These are phyloP conservation scores for Delphinella strobiligena DNA, from an alignment of 2,329 filamentous ascomycete species.

Conservation along the genomic window DNA sequence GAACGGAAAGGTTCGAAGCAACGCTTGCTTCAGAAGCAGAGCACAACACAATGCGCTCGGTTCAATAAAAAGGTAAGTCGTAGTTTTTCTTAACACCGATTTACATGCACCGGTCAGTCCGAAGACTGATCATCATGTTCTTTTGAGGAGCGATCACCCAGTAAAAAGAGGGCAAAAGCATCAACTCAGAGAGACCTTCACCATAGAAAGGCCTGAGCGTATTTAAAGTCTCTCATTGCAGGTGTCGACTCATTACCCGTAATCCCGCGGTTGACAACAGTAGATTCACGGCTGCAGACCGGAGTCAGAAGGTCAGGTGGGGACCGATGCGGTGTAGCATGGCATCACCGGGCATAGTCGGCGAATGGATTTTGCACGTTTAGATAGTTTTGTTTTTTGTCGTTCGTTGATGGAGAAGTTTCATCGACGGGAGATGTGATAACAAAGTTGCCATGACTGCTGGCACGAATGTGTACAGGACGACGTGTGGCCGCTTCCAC, in stretches of 20 bases:
- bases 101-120: constrained; percentile 21
- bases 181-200: constrained; percentile 12
- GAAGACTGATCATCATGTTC: constrained; percentile 26
- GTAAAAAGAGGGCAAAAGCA: constrained; percentile 8
- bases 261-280: constrained; percentile 27
- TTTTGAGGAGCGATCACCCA: constrained; percentile 22
- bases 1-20: background rate
- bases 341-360: constrained; percentile 27
- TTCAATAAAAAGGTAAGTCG: constrained; percentile 15
- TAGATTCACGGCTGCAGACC: constrained; percentile 22
- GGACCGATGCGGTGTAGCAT: constrained; percentile 23
- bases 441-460: constrained; percentile 32
- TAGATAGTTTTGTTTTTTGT: constrained; percentile 14
- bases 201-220: constrained; percentile 21
- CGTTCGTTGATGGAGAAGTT: constrained; percentile 17
- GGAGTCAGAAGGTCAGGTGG: constrained; percentile 33
- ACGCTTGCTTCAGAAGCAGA: constrained; percentile 9
- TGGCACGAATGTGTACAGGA: constrained; percentile 30
- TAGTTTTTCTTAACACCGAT: constrained; percentile 16
- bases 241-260: constrained; percentile 13
- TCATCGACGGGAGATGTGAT: constrained; percentile 29
- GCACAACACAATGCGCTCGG: constrained; percentile 22
- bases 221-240: constrained; percentile 21
- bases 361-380: constrained; percentile 26
- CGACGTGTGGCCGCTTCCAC: constrained; percentile 30